Percentiles rank a stretch among this genome's conserved stretches.
phyloP scores from a whole-genome alignment of 2,329 filamentous ascomycete genomes.

The Cercospora citrullina region DNA sequence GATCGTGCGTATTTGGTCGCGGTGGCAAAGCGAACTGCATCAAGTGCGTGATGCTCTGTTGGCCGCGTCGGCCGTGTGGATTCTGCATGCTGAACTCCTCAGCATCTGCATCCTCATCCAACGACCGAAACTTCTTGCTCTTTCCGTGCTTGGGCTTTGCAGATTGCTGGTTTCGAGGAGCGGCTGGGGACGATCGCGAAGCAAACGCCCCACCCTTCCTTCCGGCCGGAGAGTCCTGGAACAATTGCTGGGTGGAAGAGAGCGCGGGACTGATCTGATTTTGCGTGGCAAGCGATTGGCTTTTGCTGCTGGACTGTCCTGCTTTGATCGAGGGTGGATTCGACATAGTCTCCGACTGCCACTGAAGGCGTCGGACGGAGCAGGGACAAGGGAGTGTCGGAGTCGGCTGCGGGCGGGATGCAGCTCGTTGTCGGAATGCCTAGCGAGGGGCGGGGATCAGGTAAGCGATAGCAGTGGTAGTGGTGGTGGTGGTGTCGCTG shows the following conservation, averaged over 20 bases:
- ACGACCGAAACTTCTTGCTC: slow-evolving; percentile 66
- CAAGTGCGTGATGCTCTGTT: slow-evolving; percentile 94
- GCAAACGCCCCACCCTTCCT: slow-evolving; percentile 31
- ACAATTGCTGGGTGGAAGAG: slow-evolving; percentile 46
- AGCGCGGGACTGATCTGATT: slow-evolving; percentile 46
- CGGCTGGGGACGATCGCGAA: slow-evolving; percentile 24
- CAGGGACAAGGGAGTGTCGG: slow-evolving; percentile 2
- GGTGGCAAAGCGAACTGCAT: slow-evolving; percentile 86
- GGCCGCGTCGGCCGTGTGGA: slow-evolving; percentile 69
- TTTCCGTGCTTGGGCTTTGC: slow-evolving; percentile 80
- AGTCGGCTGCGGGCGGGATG: slow-evolving; percentile 5
- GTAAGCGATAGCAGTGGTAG: slow-evolving; percentile 14
- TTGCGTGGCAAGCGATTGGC: slow-evolving; percentile 30
- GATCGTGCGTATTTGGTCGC: slow-evolving; percentile 62
- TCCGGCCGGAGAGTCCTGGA: slow-evolving; percentile 46
- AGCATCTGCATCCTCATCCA: slow-evolving; percentile 84
- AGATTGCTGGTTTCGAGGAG: slow-evolving; percentile 73
- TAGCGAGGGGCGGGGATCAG: slow-evolving; percentile 12
- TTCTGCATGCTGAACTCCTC: slow-evolving; percentile 53
- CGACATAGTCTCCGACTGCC: slow-evolving; percentile 41
- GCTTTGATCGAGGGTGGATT: slow-evolving; percentile 44
- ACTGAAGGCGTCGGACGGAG: slow-evolving; percentile 28
- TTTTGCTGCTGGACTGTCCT: slow-evolving; percentile 45
- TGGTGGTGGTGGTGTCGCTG: slow-evolving; percentile 14
- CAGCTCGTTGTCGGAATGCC: slow-evolving; percentile 12